Evolutionary conservation across 108 stramenopile species (phyloP).

Genomic region (Cylindrotheca fusiformis): DNA sequence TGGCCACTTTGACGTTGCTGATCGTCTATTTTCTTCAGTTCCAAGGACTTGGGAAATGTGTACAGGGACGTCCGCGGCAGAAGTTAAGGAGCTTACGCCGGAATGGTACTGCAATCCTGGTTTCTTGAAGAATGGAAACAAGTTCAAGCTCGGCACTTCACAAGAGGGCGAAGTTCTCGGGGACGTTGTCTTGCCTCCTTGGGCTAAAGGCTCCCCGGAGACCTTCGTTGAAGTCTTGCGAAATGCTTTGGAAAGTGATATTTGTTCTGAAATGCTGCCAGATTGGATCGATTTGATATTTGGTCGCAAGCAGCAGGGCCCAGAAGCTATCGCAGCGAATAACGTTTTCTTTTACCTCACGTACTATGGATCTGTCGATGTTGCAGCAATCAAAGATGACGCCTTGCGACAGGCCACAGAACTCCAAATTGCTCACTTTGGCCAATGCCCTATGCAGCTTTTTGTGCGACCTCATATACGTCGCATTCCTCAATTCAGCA

Average conservation of each 20-base stretch:
- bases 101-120: conserved; percentile 94
- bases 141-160: conserved; percentile 91
- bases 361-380: conserved; percentile 97
- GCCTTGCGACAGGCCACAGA: conserved; percentile 85
- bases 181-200: conserved; percentile 95
- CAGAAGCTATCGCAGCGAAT: conserved; percentile 88
- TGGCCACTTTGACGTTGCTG: conserved; percentile 97
- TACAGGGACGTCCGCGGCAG: conserved; percentile 82
- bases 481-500: conserved; percentile 24
- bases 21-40: conserved; percentile 95
- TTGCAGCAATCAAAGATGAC: conserved; percentile 93
- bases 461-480: conserved; percentile 51
- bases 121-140: conserved; percentile 86
- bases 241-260: conserved; percentile 78
- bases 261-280: conserved; percentile 91
- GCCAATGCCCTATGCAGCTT: conserved; percentile 96
- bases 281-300: conserved; percentile 99
- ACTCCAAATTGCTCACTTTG: conserved; percentile 97
- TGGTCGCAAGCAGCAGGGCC: conserved; percentile 90
- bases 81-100: conserved; percentile 96
- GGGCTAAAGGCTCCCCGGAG: conserved; percentile 94
- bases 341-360: conserved; percentile 99
- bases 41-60: conserved; percentile 92
- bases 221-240: conserved; percentile 88
- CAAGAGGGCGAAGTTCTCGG: conserved; percentile 93